Evolutionary conservation across 1,284 basidiomycete genomes (phyloP).

Genomic region (Cutaneotrichosporon daszewskae): DNA sequence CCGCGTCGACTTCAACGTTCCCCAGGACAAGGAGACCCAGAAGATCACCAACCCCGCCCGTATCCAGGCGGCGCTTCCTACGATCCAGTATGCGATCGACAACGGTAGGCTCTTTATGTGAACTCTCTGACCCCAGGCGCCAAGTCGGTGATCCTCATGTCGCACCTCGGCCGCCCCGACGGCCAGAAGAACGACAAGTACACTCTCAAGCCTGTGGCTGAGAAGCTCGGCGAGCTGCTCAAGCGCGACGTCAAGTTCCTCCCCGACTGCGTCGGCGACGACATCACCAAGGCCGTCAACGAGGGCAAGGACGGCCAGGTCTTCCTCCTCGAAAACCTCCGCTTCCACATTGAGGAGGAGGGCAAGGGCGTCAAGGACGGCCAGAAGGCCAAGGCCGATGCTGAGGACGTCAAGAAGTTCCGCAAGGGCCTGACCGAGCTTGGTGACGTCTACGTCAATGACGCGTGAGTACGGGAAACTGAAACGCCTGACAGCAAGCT

Average conservation of each 20-base stretch:
- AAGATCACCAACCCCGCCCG: constrained; percentile 91
- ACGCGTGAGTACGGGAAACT: constrained; percentile 54
- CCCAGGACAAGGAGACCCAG: constrained; percentile 63
- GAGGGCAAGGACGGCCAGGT: constrained; percentile 68
- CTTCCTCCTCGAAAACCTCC: constrained; percentile 93
- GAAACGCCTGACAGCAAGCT: constrained; percentile 44
- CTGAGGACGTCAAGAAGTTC: constrained; percentile 75
- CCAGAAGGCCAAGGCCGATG: constrained; percentile 87
- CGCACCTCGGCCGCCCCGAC: constrained; percentile 95
- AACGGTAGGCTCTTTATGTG: constrained; percentile 58
- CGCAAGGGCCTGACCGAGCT: constrained; percentile 80
- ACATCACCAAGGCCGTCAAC: constrained; percentile 72
- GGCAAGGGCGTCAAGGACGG: constrained; percentile 79
- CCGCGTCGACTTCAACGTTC: constrained; percentile 98
- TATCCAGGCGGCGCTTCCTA: constrained; percentile 92
- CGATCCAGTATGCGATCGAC: constrained; percentile 89
- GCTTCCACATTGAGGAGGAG: constrained; percentile 98
- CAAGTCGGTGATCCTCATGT: constrained; percentile 85
- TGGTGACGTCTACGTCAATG: constrained; percentile 96
- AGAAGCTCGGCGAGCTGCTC: constrained; percentile 67
- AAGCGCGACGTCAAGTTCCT: constrained; percentile 71
- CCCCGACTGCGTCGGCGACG: constrained; percentile 76
- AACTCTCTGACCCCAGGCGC: constrained; percentile 57
- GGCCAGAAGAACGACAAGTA: constrained; percentile 85
- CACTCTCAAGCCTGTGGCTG: constrained; percentile 77